Evolutionary conservation across 208 protist genomes (phyloP).

Genomic region (Angomonas ambiguus): DNA sequence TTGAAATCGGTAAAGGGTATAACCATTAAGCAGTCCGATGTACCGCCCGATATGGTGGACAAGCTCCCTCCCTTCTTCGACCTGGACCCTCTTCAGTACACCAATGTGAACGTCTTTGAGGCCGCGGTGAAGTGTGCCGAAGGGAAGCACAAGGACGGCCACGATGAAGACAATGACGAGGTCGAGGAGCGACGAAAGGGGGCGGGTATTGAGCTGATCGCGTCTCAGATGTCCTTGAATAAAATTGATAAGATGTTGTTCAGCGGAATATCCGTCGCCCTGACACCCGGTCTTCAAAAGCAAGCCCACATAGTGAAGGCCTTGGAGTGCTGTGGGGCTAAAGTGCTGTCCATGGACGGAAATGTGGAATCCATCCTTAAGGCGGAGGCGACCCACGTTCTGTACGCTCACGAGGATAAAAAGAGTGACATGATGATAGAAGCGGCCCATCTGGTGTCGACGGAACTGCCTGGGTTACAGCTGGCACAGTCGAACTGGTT

Average conservation of each 20-base stretch:
- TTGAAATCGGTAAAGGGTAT: constrained; percentile 17
- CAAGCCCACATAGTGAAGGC: constrained; percentile 26
- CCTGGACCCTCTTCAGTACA: constrained; percentile 45
- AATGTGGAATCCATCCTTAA: constrained; percentile 37
- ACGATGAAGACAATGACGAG: constrained; percentile 45
- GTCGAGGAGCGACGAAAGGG: constrained; percentile 30
- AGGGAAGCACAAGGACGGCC: constrained; percentile 18
- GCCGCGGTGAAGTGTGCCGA: constrained; percentile 39
- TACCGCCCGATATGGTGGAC: constrained; percentile 15
- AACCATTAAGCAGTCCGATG: constrained; percentile 16
- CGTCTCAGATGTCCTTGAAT: constrained; percentile 56
- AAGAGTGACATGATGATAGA: constrained; percentile 65
- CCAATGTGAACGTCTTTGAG: constrained; percentile 60
- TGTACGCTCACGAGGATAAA: constrained; percentile 78
- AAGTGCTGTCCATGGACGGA: constrained; percentile 27
- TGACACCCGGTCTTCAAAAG: constrained; percentile 50
- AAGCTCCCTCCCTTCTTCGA: constrained; percentile 72
- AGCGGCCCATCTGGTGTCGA: constrained; percentile 42
- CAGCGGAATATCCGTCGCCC: constrained; percentile 54
- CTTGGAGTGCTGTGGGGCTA: constrained; percentile 59
- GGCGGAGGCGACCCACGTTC: constrained; percentile 61
- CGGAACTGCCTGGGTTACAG: constrained; percentile 50
- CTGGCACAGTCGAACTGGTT: constrained; percentile 69
- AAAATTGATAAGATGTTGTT: constrained; percentile 70
- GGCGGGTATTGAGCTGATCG: constrained; percentile 57